Percentiles rank a stretch among this genome's conserved stretches.
These are phyloP conservation scores for Thuja plicata DNA, from an alignment of 83 land plant species.

Conservation along the genomic window DNA sequence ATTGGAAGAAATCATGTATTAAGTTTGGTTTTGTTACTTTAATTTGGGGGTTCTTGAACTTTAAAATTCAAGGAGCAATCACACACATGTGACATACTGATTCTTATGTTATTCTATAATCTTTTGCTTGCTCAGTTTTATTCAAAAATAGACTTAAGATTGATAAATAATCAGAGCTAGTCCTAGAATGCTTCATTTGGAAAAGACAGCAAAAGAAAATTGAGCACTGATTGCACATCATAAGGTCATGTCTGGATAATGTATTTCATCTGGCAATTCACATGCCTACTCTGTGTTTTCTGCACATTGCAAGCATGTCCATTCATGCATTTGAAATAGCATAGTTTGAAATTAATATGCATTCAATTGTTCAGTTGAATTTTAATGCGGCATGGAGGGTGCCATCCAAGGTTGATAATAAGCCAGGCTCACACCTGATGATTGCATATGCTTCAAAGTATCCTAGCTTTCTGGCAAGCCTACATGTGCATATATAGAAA, in stretches of 20 bases:
- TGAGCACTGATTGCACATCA: background rate
- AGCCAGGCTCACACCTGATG: background rate
- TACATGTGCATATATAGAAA: background rate
- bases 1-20: background rate
- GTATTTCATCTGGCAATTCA: background rate
- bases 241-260: background rate
- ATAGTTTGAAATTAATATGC: background rate
- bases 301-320: background rate
- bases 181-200: background rate
- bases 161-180: background rate
- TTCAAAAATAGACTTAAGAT: background rate
- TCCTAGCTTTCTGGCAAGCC: background rate
- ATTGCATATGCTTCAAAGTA: background rate
- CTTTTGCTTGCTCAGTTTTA: background rate
- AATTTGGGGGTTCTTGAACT: background rate
- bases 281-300: background rate
- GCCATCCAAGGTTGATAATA: background rate
- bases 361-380: background rate
- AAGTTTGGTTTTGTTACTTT: background rate
- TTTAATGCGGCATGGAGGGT: background rate
- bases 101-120: background rate
- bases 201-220: background rate
- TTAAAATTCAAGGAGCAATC: background rate
- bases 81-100: background rate
- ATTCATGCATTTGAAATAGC: background rate